Evolutionary conservation across 805 yeast species (phyloP).

Genomic region (Ogataea pignaliae): DNA sequence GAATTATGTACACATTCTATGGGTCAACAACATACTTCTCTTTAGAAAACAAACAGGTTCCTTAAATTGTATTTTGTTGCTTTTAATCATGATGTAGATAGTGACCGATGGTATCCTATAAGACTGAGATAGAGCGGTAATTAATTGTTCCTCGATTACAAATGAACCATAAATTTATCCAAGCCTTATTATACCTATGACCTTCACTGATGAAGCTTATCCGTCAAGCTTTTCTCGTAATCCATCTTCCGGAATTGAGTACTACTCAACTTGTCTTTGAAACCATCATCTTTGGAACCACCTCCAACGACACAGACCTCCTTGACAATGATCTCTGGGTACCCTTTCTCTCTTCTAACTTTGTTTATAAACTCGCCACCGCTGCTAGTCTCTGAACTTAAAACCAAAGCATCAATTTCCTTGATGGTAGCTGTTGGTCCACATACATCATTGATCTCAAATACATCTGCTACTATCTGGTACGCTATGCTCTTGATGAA

Average conservation of each 20-base stretch:
- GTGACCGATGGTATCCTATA: too few relatives aligned
- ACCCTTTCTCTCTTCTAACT: conserved; percentile 52
- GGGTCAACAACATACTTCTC: too few relatives aligned
- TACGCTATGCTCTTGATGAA: conserved; percentile 53
- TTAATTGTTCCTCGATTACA: too few relatives aligned
- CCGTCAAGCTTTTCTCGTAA: conserved; percentile 10
- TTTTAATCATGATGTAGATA: too few relatives aligned
- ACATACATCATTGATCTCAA: conserved; percentile 75
- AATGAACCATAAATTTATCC: too few relatives aligned
- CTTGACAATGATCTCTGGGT: conserved; percentile 45
- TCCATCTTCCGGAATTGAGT: conserved; percentile 62
- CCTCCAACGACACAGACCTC: conserved; percentile 64
- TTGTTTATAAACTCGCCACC: conserved; percentile 77
- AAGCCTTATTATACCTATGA: too few relatives aligned
- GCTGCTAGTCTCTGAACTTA: conserved; percentile 70
- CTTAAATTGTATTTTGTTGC: too few relatives aligned
- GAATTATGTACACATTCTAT: too few relatives aligned
- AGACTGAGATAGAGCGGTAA: too few relatives aligned
- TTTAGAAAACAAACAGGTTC: too few relatives aligned
- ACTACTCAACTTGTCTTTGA: conserved; percentile 77
- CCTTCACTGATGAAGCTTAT: too few relatives aligned
- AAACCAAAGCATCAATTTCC: conserved; percentile 73
- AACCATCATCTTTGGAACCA: conserved; percentile 37
- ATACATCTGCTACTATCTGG: conserved; percentile 41
- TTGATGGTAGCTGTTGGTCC: conserved; percentile 85